Evolutionary conservation across 2,329 filamentous ascomycete genomes (phyloP).

Genomic region (Falciphora oryzae): DNA sequence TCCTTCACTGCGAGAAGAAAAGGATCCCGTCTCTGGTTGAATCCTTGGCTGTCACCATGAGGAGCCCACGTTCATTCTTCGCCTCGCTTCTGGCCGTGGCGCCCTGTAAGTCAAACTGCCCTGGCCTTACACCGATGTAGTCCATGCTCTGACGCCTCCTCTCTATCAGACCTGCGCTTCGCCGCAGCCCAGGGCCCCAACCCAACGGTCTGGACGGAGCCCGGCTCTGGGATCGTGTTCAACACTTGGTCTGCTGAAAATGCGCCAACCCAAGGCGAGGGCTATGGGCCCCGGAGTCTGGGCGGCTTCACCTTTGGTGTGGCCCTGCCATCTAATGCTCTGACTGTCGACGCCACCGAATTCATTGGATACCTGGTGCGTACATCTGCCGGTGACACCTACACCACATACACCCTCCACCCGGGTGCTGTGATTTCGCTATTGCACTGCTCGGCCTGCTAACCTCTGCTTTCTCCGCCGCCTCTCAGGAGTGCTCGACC

Average conservation of each 20-base stretch:
- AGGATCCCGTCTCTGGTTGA: neutral
- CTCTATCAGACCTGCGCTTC: neutral
- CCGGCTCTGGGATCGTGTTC: conserved; percentile 45
- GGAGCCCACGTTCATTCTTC: conserved; percentile 4
- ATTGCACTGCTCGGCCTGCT: neutral
- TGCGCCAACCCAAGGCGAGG: conserved; percentile 30
- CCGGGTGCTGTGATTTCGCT: neutral
- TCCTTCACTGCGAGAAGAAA: neutral
- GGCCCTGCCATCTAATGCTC: conserved; percentile 39
- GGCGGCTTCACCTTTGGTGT: conserved; percentile 42
- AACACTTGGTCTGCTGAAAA: conserved; percentile 38
- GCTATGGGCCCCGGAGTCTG: conserved; percentile 10
- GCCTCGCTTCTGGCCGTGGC: conserved; percentile 5
- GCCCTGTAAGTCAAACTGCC: conserved; percentile 1
- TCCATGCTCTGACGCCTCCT: neutral
- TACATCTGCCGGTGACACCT: conserved; percentile 7
- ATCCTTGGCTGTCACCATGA: conserved; percentile 4
- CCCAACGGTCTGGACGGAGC: conserved; percentile 35
- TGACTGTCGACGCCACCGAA: conserved; percentile 38
- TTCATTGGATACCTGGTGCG: conserved; percentile 49
- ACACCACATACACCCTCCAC: conserved; percentile 5
- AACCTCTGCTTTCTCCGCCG: conserved; percentile 3
- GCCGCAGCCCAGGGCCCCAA: conserved; percentile 18
- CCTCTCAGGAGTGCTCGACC: conserved; percentile 37
- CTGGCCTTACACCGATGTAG: neutral